phyloP scores from a whole-genome alignment of 2,329 filamentous ascomycete genomes.

The Didymellaceae sp. region DNA sequence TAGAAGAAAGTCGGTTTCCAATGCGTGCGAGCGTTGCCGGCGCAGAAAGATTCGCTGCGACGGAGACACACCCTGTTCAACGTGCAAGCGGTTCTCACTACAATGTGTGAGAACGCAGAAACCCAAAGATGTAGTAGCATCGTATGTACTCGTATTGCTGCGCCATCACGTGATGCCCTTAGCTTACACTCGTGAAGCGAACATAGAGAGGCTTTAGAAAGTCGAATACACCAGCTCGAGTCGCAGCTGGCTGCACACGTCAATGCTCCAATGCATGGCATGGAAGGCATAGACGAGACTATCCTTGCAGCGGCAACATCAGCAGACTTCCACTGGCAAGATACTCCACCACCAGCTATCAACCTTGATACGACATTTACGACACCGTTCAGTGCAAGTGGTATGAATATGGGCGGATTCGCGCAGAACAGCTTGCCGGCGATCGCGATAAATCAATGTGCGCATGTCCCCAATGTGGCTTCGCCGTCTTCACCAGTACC shows the following conservation, averaged over 20 bases:
- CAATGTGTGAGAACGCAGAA: constrained; percentile 47
- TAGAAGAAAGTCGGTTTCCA: constrained; percentile 46
- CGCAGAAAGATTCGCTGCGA: constrained; percentile 48
- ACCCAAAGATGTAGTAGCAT: constrained; percentile 44
- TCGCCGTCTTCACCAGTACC: constrained; percentile 45
- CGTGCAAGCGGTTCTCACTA: constrained; percentile 48
- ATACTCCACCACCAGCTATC: constrained; percentile 31
- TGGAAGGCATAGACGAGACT: constrained; percentile 42
- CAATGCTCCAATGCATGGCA: constrained; percentile 45
- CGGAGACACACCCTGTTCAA: constrained; percentile 46
- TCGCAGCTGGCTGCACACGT: constrained; percentile 45
- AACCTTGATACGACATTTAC: constrained; percentile 39
- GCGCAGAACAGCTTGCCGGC: constrained; percentile 39
- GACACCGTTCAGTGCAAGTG: constrained; percentile 24
- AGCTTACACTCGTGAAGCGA: constrained; percentile 34
- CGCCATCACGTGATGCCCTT: constrained; percentile 31
- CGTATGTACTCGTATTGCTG: constrained; percentile 36
- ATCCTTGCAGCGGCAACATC: constrained; percentile 35
- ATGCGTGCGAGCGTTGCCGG: constrained; percentile 47
- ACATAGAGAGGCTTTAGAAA: constrained; percentile 45
- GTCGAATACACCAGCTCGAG: constrained; percentile 48
- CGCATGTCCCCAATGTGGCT: constrained; percentile 38
- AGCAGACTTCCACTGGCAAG: constrained; percentile 41
- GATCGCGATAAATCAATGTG: constrained; percentile 48
- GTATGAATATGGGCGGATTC: constrained; percentile 18